These are phyloP conservation scores for Trichomonascaceae sp. DNA, from an alignment of 1,139 yeast genomes.

Conservation along the genomic window DNA sequence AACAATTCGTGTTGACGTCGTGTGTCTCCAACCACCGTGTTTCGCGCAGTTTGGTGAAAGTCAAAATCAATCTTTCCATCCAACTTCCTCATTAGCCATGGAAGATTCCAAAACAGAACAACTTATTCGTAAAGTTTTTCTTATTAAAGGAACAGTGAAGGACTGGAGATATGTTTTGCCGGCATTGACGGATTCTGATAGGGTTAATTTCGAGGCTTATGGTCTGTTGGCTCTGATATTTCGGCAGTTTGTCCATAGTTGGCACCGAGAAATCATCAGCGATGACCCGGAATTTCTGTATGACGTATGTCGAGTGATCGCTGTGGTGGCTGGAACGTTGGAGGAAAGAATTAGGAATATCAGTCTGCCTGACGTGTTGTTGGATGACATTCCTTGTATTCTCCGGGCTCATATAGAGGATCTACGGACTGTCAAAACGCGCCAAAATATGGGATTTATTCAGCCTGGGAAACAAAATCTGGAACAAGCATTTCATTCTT, in stretches of 20 bases:
- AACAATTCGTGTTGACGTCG: neutral
- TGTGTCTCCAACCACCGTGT: neutral
- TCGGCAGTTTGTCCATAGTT: slow-evolving; percentile 40
- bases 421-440: slow-evolving; percentile 22
- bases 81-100: neutral
- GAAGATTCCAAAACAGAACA: slow-evolving; percentile 16
- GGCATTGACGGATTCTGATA: slow-evolving; percentile 28
- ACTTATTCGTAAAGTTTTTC: slow-evolving; percentile 27
- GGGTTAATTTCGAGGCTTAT: slow-evolving; percentile 40
- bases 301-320: slow-evolving; percentile 6
- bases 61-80: neutral
- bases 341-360: slow-evolving; percentile 17
- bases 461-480: slow-evolving; percentile 14
- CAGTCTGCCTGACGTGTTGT: slow-evolving; percentile 32
- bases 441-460: slow-evolving; percentile 16
- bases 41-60: neutral
- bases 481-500: slow-evolving; percentile 28
- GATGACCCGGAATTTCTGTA: slow-evolving; percentile 28
- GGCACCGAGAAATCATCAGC: slow-evolving; percentile 41
- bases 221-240: slow-evolving; percentile 40
- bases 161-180: slow-evolving; percentile 30
- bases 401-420: slow-evolving; percentile 35
- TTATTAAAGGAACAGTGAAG: slow-evolving; percentile 19
- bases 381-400: slow-evolving; percentile 41
- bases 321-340: slow-evolving; percentile 10